Base-by-base conservation (phyloP, 306 rosid genomes). In the Oxytropis ochrocephala region DNA sequence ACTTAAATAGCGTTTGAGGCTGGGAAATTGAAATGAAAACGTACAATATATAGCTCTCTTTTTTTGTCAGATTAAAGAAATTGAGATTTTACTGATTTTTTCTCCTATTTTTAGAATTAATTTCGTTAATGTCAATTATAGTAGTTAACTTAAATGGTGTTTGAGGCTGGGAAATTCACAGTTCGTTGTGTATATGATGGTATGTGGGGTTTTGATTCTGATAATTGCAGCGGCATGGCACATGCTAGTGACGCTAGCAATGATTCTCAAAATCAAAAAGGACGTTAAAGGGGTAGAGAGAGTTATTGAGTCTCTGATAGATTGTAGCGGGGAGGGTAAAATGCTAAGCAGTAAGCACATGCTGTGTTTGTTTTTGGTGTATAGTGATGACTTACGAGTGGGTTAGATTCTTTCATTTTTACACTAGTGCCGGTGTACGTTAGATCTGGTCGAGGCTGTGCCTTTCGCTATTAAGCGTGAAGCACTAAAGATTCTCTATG, bases 381-480 rank as follows among this genome's bases (percentile, higher is more conserved):
- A 18, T 36, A 10, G 35, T 43, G 29, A 49, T 19, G 66, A 35
- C 4, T 48, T 24, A 4, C 0, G 11, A 48, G 56, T 46, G 59
- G 62, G 39, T 68, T 69, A 56, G 74, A 77, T 78, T 81, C 78
- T 70, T 58, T 64, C 66, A 57, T 56, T 70, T 74, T 80, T 58
- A 17, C 36, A 12, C 54, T 43, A 24, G 29, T 57, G 39, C 53
- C 74, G 75, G 87, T 62, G 78, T 52, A 74, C 59, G 46, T 75
- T 78, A 75, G 85, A 74, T 63, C 70, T 75, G 64, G 81, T 72
- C 50, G 68, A 63, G 63, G 43, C 67, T 73, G 78, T 73, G 55
- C 43, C 67, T 73, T 76, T 75, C 72, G 54, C 91, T 87, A 82
- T 84, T 64, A 56, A 75, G 91, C 85, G 84, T 84, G 88, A 81